phyloP scores from a whole-genome alignment of 1,284 basidiomycete genomes.

The Ustilago bromivora region DNA sequence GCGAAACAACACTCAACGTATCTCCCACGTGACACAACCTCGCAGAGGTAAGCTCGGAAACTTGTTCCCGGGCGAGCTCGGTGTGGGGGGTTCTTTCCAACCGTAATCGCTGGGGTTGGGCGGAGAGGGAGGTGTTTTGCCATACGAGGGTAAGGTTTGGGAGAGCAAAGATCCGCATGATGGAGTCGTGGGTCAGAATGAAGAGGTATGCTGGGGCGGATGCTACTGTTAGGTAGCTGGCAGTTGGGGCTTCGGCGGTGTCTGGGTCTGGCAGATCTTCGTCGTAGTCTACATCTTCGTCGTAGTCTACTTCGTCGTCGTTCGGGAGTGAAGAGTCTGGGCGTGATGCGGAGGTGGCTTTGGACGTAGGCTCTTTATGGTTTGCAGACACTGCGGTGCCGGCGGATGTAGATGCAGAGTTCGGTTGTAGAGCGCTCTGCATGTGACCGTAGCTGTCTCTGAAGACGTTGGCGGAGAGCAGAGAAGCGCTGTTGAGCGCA shows the following conservation, averaged over 20 bases:
- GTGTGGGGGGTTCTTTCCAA: conserved; percentile 21
- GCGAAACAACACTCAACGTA: conserved; percentile 48
- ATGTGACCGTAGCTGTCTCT: conserved; percentile 25
- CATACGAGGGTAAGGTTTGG: conserved; percentile 42
- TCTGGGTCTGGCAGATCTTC: conserved; percentile 43
- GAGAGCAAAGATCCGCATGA: conserved; percentile 37
- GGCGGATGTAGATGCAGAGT: not conserved
- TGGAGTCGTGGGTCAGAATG: conserved; percentile 15
- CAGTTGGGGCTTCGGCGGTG: conserved; percentile 9
- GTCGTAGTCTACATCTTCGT: conserved; percentile 62
- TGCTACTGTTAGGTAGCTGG: not conserved
- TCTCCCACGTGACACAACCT: conserved; percentile 51
- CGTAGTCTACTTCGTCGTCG: conserved; percentile 59
- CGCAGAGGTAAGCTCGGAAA: conserved; percentile 17
- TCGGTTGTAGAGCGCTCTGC: conserved; percentile 4
- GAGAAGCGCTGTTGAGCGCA: not conserved
- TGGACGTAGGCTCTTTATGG: not conserved
- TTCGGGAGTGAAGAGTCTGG: conserved; percentile 3
- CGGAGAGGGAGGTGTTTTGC: conserved; percentile 33
- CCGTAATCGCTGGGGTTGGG: conserved; percentile 34
- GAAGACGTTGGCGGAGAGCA: conserved; percentile 35
- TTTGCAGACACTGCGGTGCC: not conserved
- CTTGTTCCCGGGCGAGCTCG: conserved; percentile 29
- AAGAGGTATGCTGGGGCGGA: conserved; percentile 27
- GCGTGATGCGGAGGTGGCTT: not conserved